A percentile compares a stretch with the other conserved stretches of the same genome.
These are phyloP conservation scores for Peniophora sp. DNA, from an alignment of 1,284 basidiomycete species.

Conservation along the genomic window DNA sequence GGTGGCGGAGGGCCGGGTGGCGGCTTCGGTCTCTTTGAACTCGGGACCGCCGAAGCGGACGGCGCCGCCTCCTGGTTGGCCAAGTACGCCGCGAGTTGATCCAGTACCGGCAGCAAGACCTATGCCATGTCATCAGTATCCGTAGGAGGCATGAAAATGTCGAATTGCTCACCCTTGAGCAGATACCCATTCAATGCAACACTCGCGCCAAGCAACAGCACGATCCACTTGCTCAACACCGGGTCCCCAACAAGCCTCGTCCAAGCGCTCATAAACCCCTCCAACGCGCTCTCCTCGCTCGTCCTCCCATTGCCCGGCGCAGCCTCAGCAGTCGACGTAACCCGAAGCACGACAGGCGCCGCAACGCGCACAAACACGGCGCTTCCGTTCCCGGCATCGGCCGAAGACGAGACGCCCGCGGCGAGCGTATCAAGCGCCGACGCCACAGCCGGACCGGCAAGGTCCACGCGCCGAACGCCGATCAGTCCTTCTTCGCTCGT, in stretches of 20 bases:
- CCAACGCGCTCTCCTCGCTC: constrained; percentile 40
- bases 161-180: constrained; percentile 65
- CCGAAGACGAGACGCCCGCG: constrained; percentile 15
- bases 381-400: constrained; percentile 16
- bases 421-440: constrained; percentile 41
- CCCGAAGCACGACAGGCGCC: constrained; percentile 56
- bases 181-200: constrained; percentile 93
- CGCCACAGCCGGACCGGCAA: constrained; percentile 52
- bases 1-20: neutral
- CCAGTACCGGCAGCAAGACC: constrained; percentile 27
- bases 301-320: constrained; percentile 16
- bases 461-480: constrained; percentile 48
- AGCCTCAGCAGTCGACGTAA: constrained; percentile 23
- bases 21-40: constrained; percentile 11
- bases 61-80: constrained; percentile 10
- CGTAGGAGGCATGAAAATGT: no score
- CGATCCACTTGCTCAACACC: constrained; percentile 93
- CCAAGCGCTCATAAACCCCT: constrained; percentile 92
- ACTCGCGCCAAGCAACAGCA: constrained; percentile 79
- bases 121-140: no score
- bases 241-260: constrained; percentile 93
- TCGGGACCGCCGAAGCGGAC: constrained; percentile 37
- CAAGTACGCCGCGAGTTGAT: constrained; percentile 28
- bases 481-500: constrained; percentile 23
- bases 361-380: constrained; percentile 63